These are phyloP conservation scores for Geotrichum klebahnii DNA, from an alignment of 1,139 yeast genomes.

Conservation along the genomic window DNA sequence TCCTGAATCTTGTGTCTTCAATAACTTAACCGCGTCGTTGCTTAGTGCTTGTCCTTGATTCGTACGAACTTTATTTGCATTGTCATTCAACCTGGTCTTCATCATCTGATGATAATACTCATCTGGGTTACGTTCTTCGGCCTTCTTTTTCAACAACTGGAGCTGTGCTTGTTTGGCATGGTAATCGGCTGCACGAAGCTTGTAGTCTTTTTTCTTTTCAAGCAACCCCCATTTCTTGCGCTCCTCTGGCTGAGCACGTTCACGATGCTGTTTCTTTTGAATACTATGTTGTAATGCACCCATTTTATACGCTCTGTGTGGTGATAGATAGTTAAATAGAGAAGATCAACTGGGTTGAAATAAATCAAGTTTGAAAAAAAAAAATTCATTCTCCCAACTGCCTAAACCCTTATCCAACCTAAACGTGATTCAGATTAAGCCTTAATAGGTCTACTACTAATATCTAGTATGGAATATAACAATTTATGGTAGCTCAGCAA, in stretches of 20 bases:
- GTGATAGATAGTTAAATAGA: neutral
- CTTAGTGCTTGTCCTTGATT: slow-evolving; percentile 40
- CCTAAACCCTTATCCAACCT: neutral
- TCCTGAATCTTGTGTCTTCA: slow-evolving; percentile 85
- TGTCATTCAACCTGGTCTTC: slow-evolving; percentile 24
- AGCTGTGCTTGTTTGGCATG: slow-evolving; percentile 85
- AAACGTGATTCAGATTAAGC: neutral
- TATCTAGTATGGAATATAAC: too few species aligned
- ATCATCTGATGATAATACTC: slow-evolving; percentile 95
- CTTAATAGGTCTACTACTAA: too few species aligned
- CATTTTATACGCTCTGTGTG: too few species aligned
- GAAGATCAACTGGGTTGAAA: neutral
- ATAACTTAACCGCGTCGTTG: slow-evolving; percentile 70
- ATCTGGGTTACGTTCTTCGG: slow-evolving; percentile 79
- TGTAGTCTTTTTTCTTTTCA: slow-evolving; percentile 93
- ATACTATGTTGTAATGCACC: slow-evolving; percentile 79
- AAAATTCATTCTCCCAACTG: neutral
- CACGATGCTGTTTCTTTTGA: slow-evolving; percentile 93
- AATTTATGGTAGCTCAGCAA: too few species aligned
- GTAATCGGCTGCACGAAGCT: slow-evolving; percentile 79
- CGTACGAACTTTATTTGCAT: slow-evolving; percentile 15
- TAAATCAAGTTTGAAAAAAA: neutral
- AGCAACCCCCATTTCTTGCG: slow-evolving; percentile 75
- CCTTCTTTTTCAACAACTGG: slow-evolving; percentile 69
- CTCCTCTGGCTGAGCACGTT: slow-evolving; percentile 77